Percentiles rank a stretch among this genome's conserved stretches.
Evolutionary conservation across 1,139 yeast species (phyloP).

Genomic region (Candida glucosophila): DNA sequence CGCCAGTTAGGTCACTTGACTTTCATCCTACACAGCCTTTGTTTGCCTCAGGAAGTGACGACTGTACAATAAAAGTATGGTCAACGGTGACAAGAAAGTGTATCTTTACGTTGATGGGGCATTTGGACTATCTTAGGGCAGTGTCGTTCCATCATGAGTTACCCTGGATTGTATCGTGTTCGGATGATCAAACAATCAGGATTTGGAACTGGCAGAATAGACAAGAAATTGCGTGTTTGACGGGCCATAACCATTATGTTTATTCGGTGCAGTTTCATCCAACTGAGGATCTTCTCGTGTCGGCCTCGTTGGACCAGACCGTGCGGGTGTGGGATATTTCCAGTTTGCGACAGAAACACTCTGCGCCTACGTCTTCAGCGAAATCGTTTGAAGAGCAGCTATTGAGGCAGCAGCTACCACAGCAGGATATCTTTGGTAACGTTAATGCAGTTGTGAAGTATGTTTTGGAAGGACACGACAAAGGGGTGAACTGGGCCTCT

Average conservation of each 20-base stretch:
- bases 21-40: slow-evolving; percentile 98
- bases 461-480: slow-evolving; percentile 94
- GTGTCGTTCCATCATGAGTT: slow-evolving; percentile 92
- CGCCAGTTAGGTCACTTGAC: slow-evolving; percentile 91
- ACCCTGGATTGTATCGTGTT: slow-evolving; percentile 95
- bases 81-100: slow-evolving; percentile 87
- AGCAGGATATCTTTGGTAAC: slow-evolving; percentile 90
- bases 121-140: slow-evolving; percentile 90
- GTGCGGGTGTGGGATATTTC: slow-evolving; percentile 98
- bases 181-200: slow-evolving; percentile 97
- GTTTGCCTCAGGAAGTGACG: slow-evolving; percentile 97
- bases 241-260: slow-evolving; percentile 98
- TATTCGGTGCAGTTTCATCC: slow-evolving; percentile 99
- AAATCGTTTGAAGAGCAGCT: slow-evolving; percentile 73
- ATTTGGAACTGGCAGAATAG: slow-evolving; percentile 99
- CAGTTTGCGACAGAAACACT: slow-evolving; percentile 90
- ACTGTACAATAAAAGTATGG: slow-evolving; percentile 93
- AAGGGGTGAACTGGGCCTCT: slow-evolving; percentile 97
- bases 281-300: slow-evolving; percentile 84
- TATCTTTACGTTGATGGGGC: slow-evolving; percentile 85
- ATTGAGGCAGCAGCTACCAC: slow-evolving; percentile 63
- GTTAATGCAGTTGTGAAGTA: slow-evolving; percentile 92
- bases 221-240: slow-evolving; percentile 91
- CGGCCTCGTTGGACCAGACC: slow-evolving; percentile 96
- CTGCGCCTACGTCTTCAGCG: slow-evolving; percentile 59